Conservation (phyloP, 2,329 filamentous ascomycete species). For the Scopulariopsis brevicaulis region DNA sequence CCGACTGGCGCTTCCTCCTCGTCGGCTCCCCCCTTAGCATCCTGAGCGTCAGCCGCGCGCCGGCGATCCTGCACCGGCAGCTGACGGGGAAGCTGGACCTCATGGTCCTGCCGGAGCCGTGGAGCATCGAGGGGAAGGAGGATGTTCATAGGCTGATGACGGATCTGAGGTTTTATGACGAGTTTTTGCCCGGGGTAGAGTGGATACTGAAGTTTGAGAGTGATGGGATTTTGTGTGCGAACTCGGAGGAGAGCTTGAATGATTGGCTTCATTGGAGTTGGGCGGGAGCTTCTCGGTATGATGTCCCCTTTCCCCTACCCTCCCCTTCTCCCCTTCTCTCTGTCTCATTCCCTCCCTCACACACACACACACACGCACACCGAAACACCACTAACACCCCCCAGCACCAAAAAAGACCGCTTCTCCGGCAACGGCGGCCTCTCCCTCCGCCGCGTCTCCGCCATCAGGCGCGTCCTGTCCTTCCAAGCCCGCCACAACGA, state of each 20-base stretch:
- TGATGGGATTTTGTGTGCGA: constrained; percentile 45
- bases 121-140: constrained; percentile 34
- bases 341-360: too few species aligned
- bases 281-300: constrained; percentile 38
- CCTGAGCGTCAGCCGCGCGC: constrained; percentile 28
- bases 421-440: constrained; percentile 43
- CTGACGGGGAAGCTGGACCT: constrained; percentile 39
- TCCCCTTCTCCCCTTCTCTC: neutral
- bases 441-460: constrained; percentile 38
- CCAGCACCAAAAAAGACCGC: constrained; percentile 24
- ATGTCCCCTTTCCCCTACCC: neutral
- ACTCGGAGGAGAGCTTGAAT: constrained; percentile 36
- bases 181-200: constrained; percentile 35
- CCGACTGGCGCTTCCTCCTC: constrained; percentile 43
- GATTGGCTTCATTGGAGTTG: constrained; percentile 43
- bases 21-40: constrained; percentile 37
- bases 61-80: constrained; percentile 35
- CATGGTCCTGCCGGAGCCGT: constrained; percentile 33
- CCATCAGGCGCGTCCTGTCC: constrained; percentile 33
- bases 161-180: constrained; percentile 38
- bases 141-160: constrained; percentile 35
- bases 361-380: neutral
- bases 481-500: constrained; percentile 39
- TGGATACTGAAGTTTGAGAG: constrained; percentile 43
- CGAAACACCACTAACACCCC: neutral